Base-by-base conservation (phyloP, 23 red algal species). In the Chondrus crispus region DNA sequence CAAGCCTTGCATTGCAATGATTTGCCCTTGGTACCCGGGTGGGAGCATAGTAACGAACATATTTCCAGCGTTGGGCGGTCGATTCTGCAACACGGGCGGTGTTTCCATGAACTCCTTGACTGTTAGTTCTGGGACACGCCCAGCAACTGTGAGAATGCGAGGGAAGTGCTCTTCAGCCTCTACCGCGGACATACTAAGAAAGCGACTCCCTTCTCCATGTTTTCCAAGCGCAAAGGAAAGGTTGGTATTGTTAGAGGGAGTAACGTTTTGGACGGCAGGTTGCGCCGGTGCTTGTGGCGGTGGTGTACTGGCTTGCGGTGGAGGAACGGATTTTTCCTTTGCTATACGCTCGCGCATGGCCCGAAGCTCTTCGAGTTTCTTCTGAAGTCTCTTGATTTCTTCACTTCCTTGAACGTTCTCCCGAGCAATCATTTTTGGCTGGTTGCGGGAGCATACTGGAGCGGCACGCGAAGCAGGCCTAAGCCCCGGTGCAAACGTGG, bases 151-250 rank as follows among this genome's bases (percentile, higher is more conserved):
- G 9, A 92, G 29, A 41, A 92, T 77, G 16, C 89, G 76, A 1
- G 89, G 49, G 10, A 64, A 30, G 49, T 49, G 74, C 39, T 92
- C 89, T 29, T 82, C 57, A 37, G 77, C 74, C 44, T 92, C 89
- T 35, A 84, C 28, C 40, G 26, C 84, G n/a, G 77, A 54, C 52
- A 92, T 84, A 47, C 77, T 74, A 12, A 82, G 79, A 52, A 92
- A 92, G 74, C 79, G 75, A 44, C 77, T 84, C 44, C 43, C 60
- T 46, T 92, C 89, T 26, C 64, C 45, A 64, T 92, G 89, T 68
- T 92, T 92, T 14, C 89, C 76, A 69, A 50, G 5, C 38, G 16
- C 5, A 90, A 80, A 44, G 40, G 32, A 13, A 14, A 32, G 35
- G 60, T 32, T 22, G 18, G 26, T 32, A 22, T 66, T 66, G 60